phyloP scores from a whole-genome alignment of 2,329 filamentous ascomycete genomes.

The Daldinia sp. region DNA sequence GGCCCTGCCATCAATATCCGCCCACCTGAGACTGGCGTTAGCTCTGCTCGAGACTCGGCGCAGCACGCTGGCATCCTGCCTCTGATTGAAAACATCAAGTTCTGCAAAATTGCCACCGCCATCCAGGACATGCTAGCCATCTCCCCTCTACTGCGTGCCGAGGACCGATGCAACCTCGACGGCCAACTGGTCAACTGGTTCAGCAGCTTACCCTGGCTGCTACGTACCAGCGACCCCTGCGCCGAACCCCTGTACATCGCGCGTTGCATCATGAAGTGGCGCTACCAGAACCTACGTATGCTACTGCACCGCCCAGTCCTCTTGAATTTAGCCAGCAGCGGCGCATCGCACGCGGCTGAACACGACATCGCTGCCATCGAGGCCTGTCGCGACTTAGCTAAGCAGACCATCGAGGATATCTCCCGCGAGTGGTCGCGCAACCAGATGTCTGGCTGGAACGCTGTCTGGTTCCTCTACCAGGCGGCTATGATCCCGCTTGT shows the following conservation, averaged over 20 bases:
- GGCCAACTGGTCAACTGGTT: conserved; percentile 78
- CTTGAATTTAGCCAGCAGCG: conserved; percentile 71
- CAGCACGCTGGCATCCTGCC: conserved; percentile 76
- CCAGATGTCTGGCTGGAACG: conserved; percentile 84
- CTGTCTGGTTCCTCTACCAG: conserved; percentile 85
- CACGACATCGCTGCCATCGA: conserved; percentile 77
- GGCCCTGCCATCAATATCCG: conserved; percentile 76
- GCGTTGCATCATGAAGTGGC: conserved; percentile 83
- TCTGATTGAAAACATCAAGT: conserved; percentile 80
- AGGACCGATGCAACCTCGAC: conserved; percentile 76
- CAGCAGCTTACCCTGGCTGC: conserved; percentile 74
- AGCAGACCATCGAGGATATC: conserved; percentile 79
- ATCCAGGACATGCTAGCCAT: conserved; percentile 82
- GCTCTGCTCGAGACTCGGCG: conserved; percentile 62
- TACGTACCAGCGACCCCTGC: conserved; percentile 74
- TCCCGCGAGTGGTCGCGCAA: conserved; percentile 76
- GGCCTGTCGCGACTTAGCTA: conserved; percentile 76
- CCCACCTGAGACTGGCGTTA: conserved; percentile 67
- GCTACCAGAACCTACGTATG: conserved; percentile 82
- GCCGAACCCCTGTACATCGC: conserved; percentile 77
- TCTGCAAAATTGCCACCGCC: conserved; percentile 81
- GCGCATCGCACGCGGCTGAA: conserved; percentile 62
- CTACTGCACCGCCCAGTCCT: conserved; percentile 80
- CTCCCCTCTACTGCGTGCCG: conserved; percentile 73
- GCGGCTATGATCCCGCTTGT: conserved; percentile 83